These are phyloP conservation scores for Cladosporium sp. DNA, from an alignment of 2,329 filamentous ascomycete genomes.

Conservation along the genomic window DNA sequence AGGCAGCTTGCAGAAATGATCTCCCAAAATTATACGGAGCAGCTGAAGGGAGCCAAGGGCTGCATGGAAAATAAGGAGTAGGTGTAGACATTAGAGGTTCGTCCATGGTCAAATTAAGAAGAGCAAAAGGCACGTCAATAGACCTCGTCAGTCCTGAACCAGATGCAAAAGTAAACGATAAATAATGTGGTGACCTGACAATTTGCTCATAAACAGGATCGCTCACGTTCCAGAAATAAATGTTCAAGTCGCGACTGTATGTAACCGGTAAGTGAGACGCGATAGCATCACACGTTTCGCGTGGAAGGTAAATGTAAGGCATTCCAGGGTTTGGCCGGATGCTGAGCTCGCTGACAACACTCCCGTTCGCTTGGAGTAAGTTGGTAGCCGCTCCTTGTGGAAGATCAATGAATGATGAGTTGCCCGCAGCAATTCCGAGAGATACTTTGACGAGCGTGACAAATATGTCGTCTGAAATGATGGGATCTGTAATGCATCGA, in stretches of 20 bases:
- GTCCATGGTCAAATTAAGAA: constrained; percentile 37
- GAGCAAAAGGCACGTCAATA: constrained; percentile 41
- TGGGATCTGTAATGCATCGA: constrained; percentile 9
- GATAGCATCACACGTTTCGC: constrained; percentile 26
- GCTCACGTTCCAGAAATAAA: constrained; percentile 29
- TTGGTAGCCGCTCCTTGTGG: constrained; percentile 20
- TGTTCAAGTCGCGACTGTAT: constrained; percentile 19
- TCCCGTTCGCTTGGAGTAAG: constrained; percentile 1
- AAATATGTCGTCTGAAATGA: constrained; percentile 13
- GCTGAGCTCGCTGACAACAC: not conserved
- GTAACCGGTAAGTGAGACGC: constrained; percentile 27
- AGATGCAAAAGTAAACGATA: constrained; percentile 39
- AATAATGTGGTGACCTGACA: constrained; percentile 38
- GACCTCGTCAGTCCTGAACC: constrained; percentile 20
- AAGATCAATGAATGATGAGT: constrained; percentile 33
- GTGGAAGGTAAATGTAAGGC: constrained; percentile 29
- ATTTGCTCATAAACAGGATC: constrained; percentile 34
- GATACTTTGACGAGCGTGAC: constrained; percentile 37
- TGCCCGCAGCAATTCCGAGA: constrained; percentile 39
- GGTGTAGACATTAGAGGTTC: constrained; percentile 32
- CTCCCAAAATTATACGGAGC: constrained; percentile 37
- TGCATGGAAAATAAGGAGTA: constrained; percentile 43
- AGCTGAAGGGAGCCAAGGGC: constrained; percentile 24
- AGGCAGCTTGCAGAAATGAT: constrained; percentile 48
- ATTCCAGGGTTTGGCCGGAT: constrained; percentile 21